A percentile compares a stretch with the other conserved stretches of the same genome.
Conservation (phyloP, 2,329 filamentous ascomycete genomes). For the Iodosphaeria phyllophila region DNA sequence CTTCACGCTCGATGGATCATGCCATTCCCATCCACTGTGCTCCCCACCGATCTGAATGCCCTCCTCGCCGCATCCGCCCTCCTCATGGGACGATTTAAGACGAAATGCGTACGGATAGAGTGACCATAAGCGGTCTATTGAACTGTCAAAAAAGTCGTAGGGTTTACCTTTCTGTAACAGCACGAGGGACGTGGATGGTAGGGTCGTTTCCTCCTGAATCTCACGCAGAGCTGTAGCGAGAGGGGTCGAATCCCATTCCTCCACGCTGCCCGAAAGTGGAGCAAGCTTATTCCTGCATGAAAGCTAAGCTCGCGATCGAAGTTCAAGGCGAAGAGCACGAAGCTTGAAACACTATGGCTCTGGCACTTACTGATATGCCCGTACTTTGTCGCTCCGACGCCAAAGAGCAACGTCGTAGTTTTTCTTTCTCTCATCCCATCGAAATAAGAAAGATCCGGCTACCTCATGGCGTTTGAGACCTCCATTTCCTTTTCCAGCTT, state of each 20-base stretch:
- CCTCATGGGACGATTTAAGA: conserved; percentile 19
- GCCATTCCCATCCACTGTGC: conserved; percentile 39
- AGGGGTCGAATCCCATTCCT: conserved; percentile 29
- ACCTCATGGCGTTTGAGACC: conserved; percentile 21
- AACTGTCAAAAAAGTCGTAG: conserved; percentile 34
- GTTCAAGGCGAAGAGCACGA: background rate
- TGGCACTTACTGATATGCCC: conserved; percentile 34
- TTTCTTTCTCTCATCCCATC: conserved; percentile 15
- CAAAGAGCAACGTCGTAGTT: conserved; percentile 42
- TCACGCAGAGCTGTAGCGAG: conserved; percentile 42
- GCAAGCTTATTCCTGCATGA: conserved; percentile 31
- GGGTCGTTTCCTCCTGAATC: conserved; percentile 40
- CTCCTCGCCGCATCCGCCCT: conserved; percentile 19
- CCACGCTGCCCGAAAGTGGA: conserved; percentile 42
- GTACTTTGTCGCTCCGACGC: conserved; percentile 36
- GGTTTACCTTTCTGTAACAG: conserved; percentile 38
- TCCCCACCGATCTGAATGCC: conserved; percentile 42
- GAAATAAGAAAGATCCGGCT: conserved; percentile 32
- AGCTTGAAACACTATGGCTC: background rate
- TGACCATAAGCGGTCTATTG: conserved; percentile 37
- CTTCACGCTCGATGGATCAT: conserved; percentile 28
- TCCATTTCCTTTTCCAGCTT: too few relatives aligned
- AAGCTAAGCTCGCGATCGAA: conserved; percentile 2
- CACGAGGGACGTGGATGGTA: conserved; percentile 25
- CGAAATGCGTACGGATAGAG: conserved; percentile 43